Base-by-base conservation (phyloP, 1,284 basidiomycete genomes). In the Ustilago lituana region DNA sequence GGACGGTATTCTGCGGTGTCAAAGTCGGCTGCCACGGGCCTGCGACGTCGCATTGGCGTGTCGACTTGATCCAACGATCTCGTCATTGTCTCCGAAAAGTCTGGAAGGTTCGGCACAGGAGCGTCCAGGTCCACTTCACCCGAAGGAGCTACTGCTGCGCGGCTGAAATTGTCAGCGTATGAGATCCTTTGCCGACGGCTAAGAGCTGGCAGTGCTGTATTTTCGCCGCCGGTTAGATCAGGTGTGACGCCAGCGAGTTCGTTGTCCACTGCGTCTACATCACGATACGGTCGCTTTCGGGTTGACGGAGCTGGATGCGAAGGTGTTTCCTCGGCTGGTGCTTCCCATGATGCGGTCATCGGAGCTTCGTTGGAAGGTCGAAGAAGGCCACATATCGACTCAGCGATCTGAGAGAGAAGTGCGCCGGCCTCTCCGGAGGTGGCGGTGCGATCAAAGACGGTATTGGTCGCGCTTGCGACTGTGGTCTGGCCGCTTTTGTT, bases 61-160 rank as follows among this genome's bases (percentile, higher is more conserved):
- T 52, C 39, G 3, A 15, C 11, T 33, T 39, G 14, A 3, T 7
- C 31, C 3, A 46, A 33, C n/a, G 36, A 24, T 7, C 20, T 53
- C 5, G 36, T 31, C 0, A 19, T 14, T 23, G 41, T 35, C 20
- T 39, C 38, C 0, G 60, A 46, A 12, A 56, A 17, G 29, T 53
- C 57, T 12, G 60, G 45, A 17, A 69, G 57, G 22, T 50, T 38
- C 8, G 52, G 66, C 0, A 69, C 23, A 1, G 60, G 66, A 11
- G 66, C 61, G 15, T 32, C 26, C 11, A 70, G 40, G n/a, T 70
- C 57, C 8, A 70, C 61, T n/a, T 67, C 64, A 12, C 64, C 64
- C 0, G 64, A 39, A 20, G 64, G 64, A 19, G 39, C 45, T 9
- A 41, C 50, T 8, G 67, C 29, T 23, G 29, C 31, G 12, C 54